phyloP scores from a whole-genome alignment of 768 basidiomycete species.

The Exidia glandulosa region DNA sequence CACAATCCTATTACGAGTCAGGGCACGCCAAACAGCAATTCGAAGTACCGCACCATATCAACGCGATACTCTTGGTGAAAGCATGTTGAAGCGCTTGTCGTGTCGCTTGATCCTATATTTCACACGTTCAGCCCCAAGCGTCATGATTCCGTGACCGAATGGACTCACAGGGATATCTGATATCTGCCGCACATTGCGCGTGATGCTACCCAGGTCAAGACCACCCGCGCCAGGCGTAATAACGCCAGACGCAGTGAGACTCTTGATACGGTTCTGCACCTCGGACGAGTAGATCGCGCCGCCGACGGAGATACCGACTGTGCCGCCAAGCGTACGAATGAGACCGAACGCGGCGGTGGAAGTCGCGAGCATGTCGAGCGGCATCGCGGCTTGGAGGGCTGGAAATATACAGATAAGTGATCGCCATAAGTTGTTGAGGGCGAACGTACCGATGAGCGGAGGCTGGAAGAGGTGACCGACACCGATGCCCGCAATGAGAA shows the following conservation, averaged over 20 bases:
- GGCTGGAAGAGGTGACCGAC: constrained; percentile 53
- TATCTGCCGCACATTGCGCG: constrained; percentile 34
- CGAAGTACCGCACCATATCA: too few relatives aligned
- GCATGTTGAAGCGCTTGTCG: constrained; percentile 43
- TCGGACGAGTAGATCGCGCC: constrained; percentile 60
- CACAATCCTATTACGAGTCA: too few relatives aligned
- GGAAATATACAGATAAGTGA: neutral
- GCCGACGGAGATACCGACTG: constrained; percentile 65
- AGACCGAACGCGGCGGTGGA: constrained; percentile 62
- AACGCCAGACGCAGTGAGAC: constrained; percentile 21
- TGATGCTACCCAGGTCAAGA: constrained; percentile 30
- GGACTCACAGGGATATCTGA: constrained; percentile 34
- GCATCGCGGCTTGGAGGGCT: constrained; percentile 75
- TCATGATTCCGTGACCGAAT: neutral
- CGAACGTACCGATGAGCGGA: neutral
- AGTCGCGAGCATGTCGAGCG: constrained; percentile 76
- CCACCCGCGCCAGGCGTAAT: too few relatives aligned
- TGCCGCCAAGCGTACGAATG: constrained; percentile 61
- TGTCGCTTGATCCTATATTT: constrained; percentile 25
- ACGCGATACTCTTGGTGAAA: constrained; percentile 48
- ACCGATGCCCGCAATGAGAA: constrained; percentile 55
- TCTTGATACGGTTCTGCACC: constrained; percentile 26
- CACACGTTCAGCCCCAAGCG: neutral
- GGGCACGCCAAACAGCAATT: too few relatives aligned
- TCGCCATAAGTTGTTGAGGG: neutral